Evolutionary conservation across 1,284 basidiomycete genomes (phyloP).

Genomic region (Anthracocystis walkeri): DNA sequence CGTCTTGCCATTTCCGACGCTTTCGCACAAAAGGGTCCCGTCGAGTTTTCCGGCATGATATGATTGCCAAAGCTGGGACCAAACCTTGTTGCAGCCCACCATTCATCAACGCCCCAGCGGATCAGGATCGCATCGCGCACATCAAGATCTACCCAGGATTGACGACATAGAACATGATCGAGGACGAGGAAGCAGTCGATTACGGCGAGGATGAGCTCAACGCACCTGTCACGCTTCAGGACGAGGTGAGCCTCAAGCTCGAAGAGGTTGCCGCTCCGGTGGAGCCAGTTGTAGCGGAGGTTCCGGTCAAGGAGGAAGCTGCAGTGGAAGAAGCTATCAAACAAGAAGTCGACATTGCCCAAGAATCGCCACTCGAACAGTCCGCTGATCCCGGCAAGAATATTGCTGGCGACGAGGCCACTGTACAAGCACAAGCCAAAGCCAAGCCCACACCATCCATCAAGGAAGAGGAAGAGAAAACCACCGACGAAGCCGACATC

Average conservation of each 20-base stretch:
- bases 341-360: not conserved
- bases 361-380: not conserved
- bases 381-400: not conserved
- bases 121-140: too few species aligned
- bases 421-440: not conserved
- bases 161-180: slow-evolving; percentile 25
- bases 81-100: not conserved
- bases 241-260: slow-evolving; percentile 40
- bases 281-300: not conserved
- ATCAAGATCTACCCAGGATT: too few species aligned
- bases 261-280: slow-evolving; percentile 14
- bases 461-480: not conserved
- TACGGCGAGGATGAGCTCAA: slow-evolving; percentile 48
- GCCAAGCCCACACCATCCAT: not conserved
- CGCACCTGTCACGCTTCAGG: slow-evolving; percentile 19
- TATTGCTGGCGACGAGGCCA: not conserved
- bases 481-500: too few species aligned
- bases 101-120: not conserved
- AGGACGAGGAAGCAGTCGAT: slow-evolving; percentile 51
- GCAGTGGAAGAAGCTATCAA: not conserved
- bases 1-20: slow-evolving; percentile 2
- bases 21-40: not conserved
- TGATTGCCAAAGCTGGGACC: too few species aligned
- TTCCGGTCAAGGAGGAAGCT: not conserved
- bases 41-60: not conserved